A percentile compares a stretch with the other conserved stretches of the same genome.
These are phyloP conservation scores for Umbelopsis isabellina DNA, from an alignment of 192 early-diverging fungal species.

Conservation along the genomic window DNA sequence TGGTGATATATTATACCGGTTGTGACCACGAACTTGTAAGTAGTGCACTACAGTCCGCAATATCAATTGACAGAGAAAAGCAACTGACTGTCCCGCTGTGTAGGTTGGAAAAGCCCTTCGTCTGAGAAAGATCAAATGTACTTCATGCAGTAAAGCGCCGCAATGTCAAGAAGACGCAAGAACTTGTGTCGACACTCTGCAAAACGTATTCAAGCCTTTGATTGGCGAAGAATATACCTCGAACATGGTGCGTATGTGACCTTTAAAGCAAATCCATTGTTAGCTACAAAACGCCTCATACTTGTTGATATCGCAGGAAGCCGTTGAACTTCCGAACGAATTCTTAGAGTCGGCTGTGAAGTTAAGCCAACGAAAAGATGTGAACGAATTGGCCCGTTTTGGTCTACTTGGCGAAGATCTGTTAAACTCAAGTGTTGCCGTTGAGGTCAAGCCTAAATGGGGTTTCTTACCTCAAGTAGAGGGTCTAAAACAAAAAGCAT, in stretches of 20 bases:
- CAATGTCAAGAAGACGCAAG: neutral
- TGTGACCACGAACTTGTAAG: conserved; percentile 26
- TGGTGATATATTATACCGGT: conserved; percentile 59
- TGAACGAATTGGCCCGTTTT: neutral
- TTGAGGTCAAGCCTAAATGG: conserved; percentile 63
- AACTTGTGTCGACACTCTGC: neutral
- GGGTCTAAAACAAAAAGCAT: conserved; percentile 52
- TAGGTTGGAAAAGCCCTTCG: conserved; percentile 1
- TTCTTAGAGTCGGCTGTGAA: neutral
- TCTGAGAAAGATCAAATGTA: neutral
- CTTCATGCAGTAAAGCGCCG: neutral
- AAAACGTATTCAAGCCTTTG: neutral
- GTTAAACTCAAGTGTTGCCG: neutral
- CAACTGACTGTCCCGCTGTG: neutral
- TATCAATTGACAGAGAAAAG: neutral
- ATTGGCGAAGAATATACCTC: neutral
- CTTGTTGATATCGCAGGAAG: neutral
- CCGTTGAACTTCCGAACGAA: neutral
- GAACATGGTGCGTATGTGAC: neutral
- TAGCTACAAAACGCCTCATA: too few species aligned
- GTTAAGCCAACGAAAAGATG: neutral
- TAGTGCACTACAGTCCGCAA: neutral
- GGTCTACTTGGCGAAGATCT: neutral
- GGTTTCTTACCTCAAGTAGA: conserved; percentile 55
- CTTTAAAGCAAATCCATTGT: too few species aligned